These are phyloP conservation scores for Heracleum sosnowskyi DNA, from an alignment of 129 eudicot species.

Conservation along the genomic window DNA sequence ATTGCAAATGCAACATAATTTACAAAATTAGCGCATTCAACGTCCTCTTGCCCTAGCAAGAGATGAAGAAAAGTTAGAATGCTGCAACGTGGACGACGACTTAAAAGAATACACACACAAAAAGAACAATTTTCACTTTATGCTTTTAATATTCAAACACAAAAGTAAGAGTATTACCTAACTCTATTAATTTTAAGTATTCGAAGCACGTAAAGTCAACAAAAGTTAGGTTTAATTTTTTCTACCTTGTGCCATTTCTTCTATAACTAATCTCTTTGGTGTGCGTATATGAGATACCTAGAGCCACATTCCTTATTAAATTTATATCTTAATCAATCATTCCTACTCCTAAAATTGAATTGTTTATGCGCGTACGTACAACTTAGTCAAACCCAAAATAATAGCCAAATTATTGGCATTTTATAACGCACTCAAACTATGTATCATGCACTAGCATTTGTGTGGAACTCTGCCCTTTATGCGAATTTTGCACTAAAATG, in stretches of 20 bases:
- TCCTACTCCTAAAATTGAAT: not conserved
- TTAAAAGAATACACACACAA: not conserved
- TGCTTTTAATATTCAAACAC: slow-evolving; percentile 1
- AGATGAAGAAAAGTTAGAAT: no score
- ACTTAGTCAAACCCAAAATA: not conserved
- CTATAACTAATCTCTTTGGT: not conserved
- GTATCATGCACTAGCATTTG: not conserved
- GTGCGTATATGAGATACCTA: not conserved
- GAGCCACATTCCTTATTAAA: not conserved
- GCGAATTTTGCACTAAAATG: no score
- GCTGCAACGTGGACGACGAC: not conserved
- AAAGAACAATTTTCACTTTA: not conserved
- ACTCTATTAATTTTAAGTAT: not conserved
- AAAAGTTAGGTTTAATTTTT: not conserved
- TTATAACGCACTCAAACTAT: not conserved
- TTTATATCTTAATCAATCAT: not conserved
- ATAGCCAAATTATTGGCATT: not conserved
- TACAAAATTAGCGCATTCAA: no score
- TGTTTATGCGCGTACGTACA: not conserved
- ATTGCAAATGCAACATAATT: no score
- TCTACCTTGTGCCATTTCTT: not conserved
- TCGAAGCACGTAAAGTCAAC: not conserved
- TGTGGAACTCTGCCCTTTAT: no score
- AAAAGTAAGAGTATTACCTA: not conserved
- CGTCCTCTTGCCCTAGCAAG: no score